These are phyloP conservation scores for Silene conica DNA, from an alignment of 148 eudicot genomes.

Conservation along the genomic window DNA sequence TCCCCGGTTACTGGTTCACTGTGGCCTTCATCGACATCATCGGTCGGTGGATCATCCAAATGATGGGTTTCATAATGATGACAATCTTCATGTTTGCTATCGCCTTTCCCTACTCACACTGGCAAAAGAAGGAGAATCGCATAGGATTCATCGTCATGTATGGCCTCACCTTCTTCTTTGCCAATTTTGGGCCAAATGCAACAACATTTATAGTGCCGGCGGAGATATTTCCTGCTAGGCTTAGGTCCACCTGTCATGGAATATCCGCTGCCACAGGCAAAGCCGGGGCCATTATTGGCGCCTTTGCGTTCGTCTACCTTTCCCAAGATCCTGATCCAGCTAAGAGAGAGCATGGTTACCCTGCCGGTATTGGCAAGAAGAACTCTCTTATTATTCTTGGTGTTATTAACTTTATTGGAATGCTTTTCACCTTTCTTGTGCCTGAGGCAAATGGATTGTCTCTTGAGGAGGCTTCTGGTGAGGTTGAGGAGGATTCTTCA, in stretches of 20 bases:
- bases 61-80: conserved; percentile 67
- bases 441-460: conserved; percentile 56
- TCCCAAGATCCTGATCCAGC: conserved; percentile 36
- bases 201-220: conserved; percentile 64
- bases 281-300: conserved; percentile 55
- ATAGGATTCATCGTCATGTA: conserved; percentile 54
- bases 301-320: conserved; percentile 51
- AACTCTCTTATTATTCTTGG: conserved; percentile 44
- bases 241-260: conserved; percentile 59
- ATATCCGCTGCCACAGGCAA: conserved; percentile 64
- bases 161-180: conserved; percentile 53
- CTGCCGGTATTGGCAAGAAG: conserved; percentile 50
- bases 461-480: conserved; percentile 44
- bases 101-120: conserved; percentile 51
- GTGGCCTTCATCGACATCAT: conserved; percentile 50
- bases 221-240: conserved; percentile 54
- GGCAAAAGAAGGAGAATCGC: conserved; percentile 32
- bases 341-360: conserved; percentile 42
- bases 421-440: conserved; percentile 45
- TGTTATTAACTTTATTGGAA: conserved; percentile 39
- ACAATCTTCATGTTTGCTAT: conserved; percentile 71
- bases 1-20: conserved; percentile 71
- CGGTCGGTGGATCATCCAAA: conserved; percentile 47
- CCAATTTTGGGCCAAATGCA: conserved; percentile 65
- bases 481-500: conserved; percentile 14